Conservation (phyloP, 495 filamentous ascomycete genomes). For the Xylaria telfairii region DNA sequence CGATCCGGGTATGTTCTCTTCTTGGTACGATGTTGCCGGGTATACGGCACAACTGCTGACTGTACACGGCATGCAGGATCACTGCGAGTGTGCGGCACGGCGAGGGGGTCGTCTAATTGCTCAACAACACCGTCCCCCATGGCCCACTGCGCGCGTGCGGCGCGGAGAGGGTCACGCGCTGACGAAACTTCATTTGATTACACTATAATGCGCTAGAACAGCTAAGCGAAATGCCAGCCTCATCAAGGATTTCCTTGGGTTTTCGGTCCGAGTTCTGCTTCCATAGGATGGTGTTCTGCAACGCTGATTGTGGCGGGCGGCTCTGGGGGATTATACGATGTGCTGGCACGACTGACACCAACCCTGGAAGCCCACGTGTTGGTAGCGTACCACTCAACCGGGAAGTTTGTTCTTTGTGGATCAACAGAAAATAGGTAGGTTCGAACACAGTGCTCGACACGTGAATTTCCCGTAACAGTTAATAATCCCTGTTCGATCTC, state of each 20-base stretch:
- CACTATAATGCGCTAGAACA: not conserved
- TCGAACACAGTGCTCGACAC: not conserved
- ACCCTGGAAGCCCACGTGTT: constrained; percentile 4
- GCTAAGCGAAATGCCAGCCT: not conserved
- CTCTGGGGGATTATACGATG: not conserved
- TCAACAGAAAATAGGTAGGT: too few relatives aligned
- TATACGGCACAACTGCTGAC: not conserved
- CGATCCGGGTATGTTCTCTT: not conserved
- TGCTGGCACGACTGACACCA: not conserved
- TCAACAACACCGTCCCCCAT: not conserved
- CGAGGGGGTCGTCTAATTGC: not conserved
- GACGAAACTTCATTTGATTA: constrained; percentile 5
- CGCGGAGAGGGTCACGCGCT: not conserved
- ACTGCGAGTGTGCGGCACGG: not conserved
- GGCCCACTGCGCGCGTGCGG: not conserved
- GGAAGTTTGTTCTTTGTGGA: too few relatives aligned
- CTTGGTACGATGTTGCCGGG: not conserved
- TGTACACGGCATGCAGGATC: not conserved
- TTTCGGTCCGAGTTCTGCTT: not conserved
- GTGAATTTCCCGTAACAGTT: not conserved
- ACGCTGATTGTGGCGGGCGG: not conserved
- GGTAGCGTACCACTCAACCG: constrained; percentile 5
- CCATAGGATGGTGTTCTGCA: not conserved
- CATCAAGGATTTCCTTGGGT: not conserved
- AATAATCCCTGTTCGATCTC: not conserved